phyloP scores from a whole-genome alignment of 441 rosid species.

The Flueggea neowawraea region DNA sequence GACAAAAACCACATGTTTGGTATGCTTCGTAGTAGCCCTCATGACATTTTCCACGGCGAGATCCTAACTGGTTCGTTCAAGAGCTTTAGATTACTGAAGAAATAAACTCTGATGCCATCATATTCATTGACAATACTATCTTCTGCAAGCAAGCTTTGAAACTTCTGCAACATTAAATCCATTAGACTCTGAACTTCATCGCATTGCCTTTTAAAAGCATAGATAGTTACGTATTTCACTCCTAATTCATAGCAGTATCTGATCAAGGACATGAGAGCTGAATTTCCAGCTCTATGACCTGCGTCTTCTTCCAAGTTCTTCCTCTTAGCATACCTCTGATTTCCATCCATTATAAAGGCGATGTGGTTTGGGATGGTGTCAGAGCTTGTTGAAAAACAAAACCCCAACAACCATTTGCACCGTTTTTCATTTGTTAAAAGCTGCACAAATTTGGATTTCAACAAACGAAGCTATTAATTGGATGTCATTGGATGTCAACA shows the following conservation, averaged over 20 bases:
- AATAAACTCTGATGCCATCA: conserved; percentile 51
- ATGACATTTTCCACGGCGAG: conserved; percentile 56
- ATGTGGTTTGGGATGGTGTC: conserved; percentile 65
- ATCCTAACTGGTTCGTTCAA: conserved; percentile 49
- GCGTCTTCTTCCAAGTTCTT: conserved; percentile 42
- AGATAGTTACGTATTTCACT: conserved; percentile 56
- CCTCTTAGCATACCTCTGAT: conserved; percentile 71
- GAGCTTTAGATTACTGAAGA: conserved; percentile 65
- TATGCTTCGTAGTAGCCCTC: conserved; percentile 54
- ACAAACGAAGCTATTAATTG: too few species aligned
- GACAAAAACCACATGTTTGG: conserved; percentile 44
- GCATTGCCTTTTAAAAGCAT: conserved; percentile 67
- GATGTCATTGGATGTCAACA: too few species aligned
- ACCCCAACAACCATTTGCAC: too few species aligned
- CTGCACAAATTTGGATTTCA: too few species aligned
- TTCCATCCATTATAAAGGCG: conserved; percentile 95
- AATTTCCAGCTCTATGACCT: conserved; percentile 70
- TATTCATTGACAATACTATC: conserved; percentile 54
- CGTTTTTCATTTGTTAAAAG: too few species aligned
- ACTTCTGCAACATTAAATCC: conserved; percentile 78
- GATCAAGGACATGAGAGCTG: conserved; percentile 51
- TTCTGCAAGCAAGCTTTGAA: conserved; percentile 46
- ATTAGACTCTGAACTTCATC: conserved; percentile 67
- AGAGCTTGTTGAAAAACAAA: too few species aligned
- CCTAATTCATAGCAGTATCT: conserved; percentile 71